These are phyloP conservation scores for Leccinum longicurvipes DNA, from an alignment of 768 basidiomycete species.

Conservation along the genomic window DNA sequence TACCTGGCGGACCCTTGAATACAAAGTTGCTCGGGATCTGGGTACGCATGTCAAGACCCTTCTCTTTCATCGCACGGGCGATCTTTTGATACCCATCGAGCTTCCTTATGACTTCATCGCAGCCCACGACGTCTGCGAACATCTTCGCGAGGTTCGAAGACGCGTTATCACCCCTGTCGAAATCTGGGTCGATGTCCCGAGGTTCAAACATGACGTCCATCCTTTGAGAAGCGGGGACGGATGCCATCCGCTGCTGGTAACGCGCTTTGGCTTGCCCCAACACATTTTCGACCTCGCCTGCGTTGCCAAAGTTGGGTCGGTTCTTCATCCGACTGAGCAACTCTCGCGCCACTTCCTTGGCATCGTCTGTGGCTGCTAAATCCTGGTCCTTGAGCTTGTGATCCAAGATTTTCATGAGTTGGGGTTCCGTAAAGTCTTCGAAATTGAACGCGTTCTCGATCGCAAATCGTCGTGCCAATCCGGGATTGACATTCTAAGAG, in stretches of 20 bases:
- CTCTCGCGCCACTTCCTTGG: constrained; percentile 57
- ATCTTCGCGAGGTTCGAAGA: constrained; percentile 51
- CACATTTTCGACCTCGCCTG: constrained; percentile 62
- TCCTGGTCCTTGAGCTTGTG: constrained; percentile 57
- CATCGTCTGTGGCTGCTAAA: constrained; percentile 52
- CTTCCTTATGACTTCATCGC: constrained; percentile 49
- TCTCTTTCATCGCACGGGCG: constrained; percentile 40
- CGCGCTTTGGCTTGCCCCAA: constrained; percentile 50
- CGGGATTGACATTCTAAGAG: constrained; percentile 66
- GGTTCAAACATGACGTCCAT: constrained; percentile 38
- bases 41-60: constrained; percentile 42
- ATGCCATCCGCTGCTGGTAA: constrained; percentile 40
- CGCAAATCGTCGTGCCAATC: constrained; percentile 61
- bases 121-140: constrained; percentile 64
- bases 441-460: constrained; percentile 69
- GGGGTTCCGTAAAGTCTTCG: constrained; percentile 56
- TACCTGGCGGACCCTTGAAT: constrained; percentile 73
- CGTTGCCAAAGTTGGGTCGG: constrained; percentile 66
- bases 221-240: constrained; percentile 22
- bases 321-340: constrained; percentile 33
- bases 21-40: constrained; percentile 62
- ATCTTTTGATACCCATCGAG: constrained; percentile 53
- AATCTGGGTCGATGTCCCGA: constrained; percentile 64
- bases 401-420: constrained; percentile 52
- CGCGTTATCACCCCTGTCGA: constrained; percentile 47